Conservation (phyloP, 305 asterid species). For the Fraxinus albicans region DNA sequence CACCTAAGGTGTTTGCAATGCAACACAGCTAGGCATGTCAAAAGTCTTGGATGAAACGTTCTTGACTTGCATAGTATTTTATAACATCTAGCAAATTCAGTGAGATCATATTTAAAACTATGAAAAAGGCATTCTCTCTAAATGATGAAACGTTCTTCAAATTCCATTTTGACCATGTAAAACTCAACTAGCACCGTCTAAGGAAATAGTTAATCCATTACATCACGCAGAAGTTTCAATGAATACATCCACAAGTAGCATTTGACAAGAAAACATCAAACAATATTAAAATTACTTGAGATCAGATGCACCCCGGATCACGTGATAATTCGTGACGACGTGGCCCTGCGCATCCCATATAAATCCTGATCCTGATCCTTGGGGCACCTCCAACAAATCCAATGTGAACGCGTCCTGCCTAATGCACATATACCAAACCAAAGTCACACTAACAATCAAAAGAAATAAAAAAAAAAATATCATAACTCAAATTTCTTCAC, state of each 20-base stretch:
- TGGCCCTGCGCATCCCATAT: constrained; percentile 86
- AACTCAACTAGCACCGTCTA: neutral
- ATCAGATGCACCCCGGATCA: constrained; percentile 98
- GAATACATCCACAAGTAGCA: neutral
- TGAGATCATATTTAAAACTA: neutral
- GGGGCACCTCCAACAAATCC: constrained; percentile 94
- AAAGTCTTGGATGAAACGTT: neutral
- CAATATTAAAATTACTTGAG: constrained; percentile 52
- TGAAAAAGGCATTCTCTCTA: neutral
- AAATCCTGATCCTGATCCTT: constrained; percentile 98
- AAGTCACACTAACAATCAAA: neutral
- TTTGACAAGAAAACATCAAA: neutral
- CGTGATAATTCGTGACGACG: constrained; percentile 91
- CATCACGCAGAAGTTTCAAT: neutral
- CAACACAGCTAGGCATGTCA: neutral
- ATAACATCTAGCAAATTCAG: neutral
- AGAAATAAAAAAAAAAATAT: constrained; percentile 2
- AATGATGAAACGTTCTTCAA: neutral
- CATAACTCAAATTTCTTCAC: constrained; percentile 29
- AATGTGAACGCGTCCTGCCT: constrained; percentile 95
- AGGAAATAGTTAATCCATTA: neutral
- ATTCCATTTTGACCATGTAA: neutral
- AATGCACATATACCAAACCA: constrained; percentile 12
- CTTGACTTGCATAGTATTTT: neutral
- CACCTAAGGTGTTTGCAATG: neutral